Base-by-base conservation (phyloP, 75 land plant genomes). In the Larix kaempferi region DNA sequence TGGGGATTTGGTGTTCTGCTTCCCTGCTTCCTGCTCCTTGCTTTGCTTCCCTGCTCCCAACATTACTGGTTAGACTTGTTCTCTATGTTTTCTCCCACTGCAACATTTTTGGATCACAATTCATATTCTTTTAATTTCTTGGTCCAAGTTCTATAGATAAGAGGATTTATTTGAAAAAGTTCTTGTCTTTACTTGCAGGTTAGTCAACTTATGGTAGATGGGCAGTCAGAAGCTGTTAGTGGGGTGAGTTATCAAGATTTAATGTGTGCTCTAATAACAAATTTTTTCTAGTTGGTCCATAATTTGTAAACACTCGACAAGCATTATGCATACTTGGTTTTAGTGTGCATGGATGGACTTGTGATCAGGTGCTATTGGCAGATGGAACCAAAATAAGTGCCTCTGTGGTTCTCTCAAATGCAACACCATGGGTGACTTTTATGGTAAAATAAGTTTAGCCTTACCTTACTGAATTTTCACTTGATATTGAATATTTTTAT, bases 351-450 rank as follows among this genome's bases (percentile, higher is more conserved):
- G n/a, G 16, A 44, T 73, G 49, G 67, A 19, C 13, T 56, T 35
- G 59, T 76, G 59, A 79, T 19, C 78, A 96, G 99, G 99, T 96
- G 15, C 64, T 85, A 23, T 71, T 98, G 77, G 88, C 80, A 56
- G 95, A 98, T 90, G 98, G 99, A 54, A 88, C 90, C 39, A 66
- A 74, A 56, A 78, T 98, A 57, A 80, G 82, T 73, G 88, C 99
- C 49, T 89, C 89, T 57, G 84, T 83, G 77, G 90, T 98, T 78
- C 76, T 98, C 55, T 95, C 99, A 69, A 98, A 98, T 86, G 94
- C 98, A 10, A 98, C 99, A n/a, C 92, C 99, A 61, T 85, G 89
- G 69, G 84, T 82, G 59, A 98, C 99, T 56, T 98, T 98, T 81
- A 75, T 86, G 94, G 99, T 96, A 87, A 82, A 59, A 59, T 12